Base-by-base conservation (phyloP, 345 rosid genomes). In the Fremontodendron californicum region DNA sequence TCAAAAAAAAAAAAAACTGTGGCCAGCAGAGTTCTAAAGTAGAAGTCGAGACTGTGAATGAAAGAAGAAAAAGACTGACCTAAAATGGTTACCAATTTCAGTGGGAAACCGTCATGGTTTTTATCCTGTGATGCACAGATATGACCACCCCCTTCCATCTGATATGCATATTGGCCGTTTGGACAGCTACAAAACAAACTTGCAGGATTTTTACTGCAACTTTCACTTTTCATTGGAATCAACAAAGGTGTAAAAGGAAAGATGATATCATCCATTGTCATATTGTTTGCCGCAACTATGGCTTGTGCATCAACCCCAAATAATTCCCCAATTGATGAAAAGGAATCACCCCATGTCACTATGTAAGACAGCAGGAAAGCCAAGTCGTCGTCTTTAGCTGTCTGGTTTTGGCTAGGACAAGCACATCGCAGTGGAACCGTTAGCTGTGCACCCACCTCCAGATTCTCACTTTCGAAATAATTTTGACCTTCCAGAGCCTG, bases 381-480 rank as follows among this genome's bases (percentile, higher is more conserved):
- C 49, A 83, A 79, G 1, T 77, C 67, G 37, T 57, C 29, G n/a
- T n/a, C n/a, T n/a, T n/a, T n/a, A 1, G 57, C 78, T 0, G 70
- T 55, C 73, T 83, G 85, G 29, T 70, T 69, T 40, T 4, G 52
- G 19, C 71, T 80, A 6, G 83, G 81, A 77, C 86, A 83, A 4
- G 86, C 86, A 57, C 86, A 83, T 66, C 80, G 66, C 21, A 83
- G 23, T 0, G 83, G 83, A 23, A 80, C 40, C 5, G 2, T 37
- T 45, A 80, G 1, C 51, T 74, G 63, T 42, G 4, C 0, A 4
- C 60, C 81, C 2, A 15, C n/a, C 1, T 0, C 0, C 11, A 73
- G 68, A 60, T 2, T 13, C 8, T 0, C 0, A 3, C 0, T 0
- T 0, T 23, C 64, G 21, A 46, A 62, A 15, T 58, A 27, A 48